Evolutionary conservation across 352 stramenopile species (phyloP), one percentile per base, ranked within the genome.

Genomic region (Elongisporangium undulatum): DNA sequence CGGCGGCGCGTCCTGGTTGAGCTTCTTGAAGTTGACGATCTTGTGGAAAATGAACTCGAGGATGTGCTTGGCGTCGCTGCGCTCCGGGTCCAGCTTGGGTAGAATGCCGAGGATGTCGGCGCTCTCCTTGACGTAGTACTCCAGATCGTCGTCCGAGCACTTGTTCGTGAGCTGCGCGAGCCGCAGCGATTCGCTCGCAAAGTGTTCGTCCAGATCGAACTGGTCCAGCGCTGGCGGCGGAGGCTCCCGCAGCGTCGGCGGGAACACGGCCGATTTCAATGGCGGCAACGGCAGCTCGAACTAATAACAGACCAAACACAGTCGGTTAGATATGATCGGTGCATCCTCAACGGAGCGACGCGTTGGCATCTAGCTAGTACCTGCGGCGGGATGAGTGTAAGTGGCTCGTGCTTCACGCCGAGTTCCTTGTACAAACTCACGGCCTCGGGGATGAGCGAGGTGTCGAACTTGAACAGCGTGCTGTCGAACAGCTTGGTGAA

Each of bases 151-250:
- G 60, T 98, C 90, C 24, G 85, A 94, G 72, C 87, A 98, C 77
- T 98, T 98, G 75, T 98, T 98, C 10, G 91, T 98, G 51, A 99
- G 89, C 69, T 98, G 92, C 1, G 92, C 92, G 34, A 99, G 79
- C 16, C 94, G 87, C 41, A 98, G 71, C 16, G 81, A 84, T 61
- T 97, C 87, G 63, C 88, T 96, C 13, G 94, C 93, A 66, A 98
- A 98, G 67, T 98, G 93, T 68, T 98, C 96, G 67, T 99, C 96
- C 17, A 99, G 79, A 80, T 99, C 94, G 64, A 98, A 99, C 61
- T 98, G 91, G 58, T 99, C 96, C 24, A 99, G 70, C 38, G 92
- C 90, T 6, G 96, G 95, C 9, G 92, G 79, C 22, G 89, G 90
- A 10, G 79, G 87, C 56, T 98, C 92, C 17, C 89, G 85, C 53